Evolutionary conservation across 176 grass and related monocot genomes (phyloP), one percentile per base, ranked within the genome.

Genomic region (Oryza nivara): DNA sequence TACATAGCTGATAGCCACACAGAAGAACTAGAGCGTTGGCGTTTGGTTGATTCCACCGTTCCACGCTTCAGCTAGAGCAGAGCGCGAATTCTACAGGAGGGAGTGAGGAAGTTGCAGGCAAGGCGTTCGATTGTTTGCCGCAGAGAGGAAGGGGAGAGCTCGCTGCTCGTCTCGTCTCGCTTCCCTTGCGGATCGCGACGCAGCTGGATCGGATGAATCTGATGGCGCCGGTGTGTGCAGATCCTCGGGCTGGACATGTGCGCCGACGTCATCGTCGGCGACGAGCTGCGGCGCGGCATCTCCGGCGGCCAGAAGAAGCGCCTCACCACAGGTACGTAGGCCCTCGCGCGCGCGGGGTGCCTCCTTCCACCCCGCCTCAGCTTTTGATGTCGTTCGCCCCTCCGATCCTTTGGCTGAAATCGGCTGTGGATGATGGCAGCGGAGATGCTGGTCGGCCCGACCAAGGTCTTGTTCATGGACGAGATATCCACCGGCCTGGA

Each of bases 371-470:
- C 15, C 6, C 23, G 13, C 16, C 9, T 67, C 7, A 4, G 19
- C 15, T 76, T 49, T 49, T 49, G 6, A 19, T 13, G 41, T 3
- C 13, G 4, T 68, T 47, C 15, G 28, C 46, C 47, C 47, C 47
- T 49, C 3, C 47, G 47, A 49, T 4, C 48, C 38, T 5, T 47
- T 52, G 64, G n/a, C 63, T 41, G 16, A 77, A 65, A 19, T 19
- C 36, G 11, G 12, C 46, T 32, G 8, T 8, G 40, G 47, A 40
- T 61, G 65, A 38, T 83, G 75, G 49, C 96, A 95, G 93, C 83
- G 41, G 96, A 98, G 85, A 98, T 98, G 96, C 89, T 98, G 75
- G 96, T 98, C 52, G 96, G 96, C n/a, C 96, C 96, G 85, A 98
- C 96, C 67, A 98, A 93, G 80, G 93, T 98, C 65, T 74, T 95